Conservation (phyloP, 169 alveolate species). For the Theileria parva region DNA sequence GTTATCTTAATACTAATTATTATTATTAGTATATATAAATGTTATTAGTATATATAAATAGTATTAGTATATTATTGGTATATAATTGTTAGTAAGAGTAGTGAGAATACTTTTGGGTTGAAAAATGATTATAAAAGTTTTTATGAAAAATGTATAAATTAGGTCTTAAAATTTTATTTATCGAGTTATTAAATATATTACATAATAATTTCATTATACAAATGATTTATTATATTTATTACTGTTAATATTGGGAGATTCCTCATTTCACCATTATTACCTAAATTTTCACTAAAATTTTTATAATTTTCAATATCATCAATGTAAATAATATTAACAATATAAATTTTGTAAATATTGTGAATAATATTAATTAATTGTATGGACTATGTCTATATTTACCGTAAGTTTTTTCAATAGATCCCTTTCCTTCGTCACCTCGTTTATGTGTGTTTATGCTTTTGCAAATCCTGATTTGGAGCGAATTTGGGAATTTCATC, state of each 20-base stretch:
- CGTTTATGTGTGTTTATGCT: constrained; percentile 67
- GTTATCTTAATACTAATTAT: constrained; percentile 62
- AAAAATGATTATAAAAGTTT: not conserved
- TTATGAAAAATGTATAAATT: not conserved
- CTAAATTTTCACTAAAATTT: not conserved
- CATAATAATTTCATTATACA: constrained; percentile 7
- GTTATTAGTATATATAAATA: constrained; percentile 1
- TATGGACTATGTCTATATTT: constrained; percentile 39
- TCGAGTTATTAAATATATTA: not conserved
- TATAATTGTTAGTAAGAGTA: not conserved
- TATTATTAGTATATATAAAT: not conserved
- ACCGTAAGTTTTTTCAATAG: constrained; percentile 56
- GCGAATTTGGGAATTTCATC: constrained; percentile 73
- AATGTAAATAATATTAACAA: not conserved
- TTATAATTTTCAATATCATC: not conserved
- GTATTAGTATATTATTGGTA: no score
- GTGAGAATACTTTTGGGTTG: constrained; percentile 3
- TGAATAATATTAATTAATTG: not conserved
- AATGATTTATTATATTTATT: not conserved
- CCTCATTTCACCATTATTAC: not conserved
- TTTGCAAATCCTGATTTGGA: constrained; percentile 76
- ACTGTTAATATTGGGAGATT: not conserved
- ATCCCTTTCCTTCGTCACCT: constrained; percentile 46
- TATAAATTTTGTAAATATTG: not conserved
- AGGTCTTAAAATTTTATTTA: not conserved